Base-by-base conservation (phyloP, 2,329 filamentous ascomycete species). In the Eurotiales sp. region DNA sequence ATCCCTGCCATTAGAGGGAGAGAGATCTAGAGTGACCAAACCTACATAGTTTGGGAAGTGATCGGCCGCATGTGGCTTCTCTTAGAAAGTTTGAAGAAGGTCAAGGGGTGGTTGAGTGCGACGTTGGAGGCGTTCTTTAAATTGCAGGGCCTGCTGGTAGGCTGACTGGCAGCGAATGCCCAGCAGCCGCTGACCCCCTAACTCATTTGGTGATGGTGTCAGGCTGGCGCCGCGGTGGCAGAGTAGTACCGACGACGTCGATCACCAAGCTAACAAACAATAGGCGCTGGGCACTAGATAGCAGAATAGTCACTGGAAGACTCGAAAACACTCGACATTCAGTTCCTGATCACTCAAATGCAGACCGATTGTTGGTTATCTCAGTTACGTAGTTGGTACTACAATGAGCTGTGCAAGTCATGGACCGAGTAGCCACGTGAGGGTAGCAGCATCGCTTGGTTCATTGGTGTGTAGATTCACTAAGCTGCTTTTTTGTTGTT, bases 181-280 rank as follows among this genome's bases (percentile, higher is more conserved):
- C 11, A 30, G 14, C 6, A 10, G 17, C 34, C 17, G 45, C 45
- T 30, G 45, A 30, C 37, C 15, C 10, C 39, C 11, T 27, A 27
- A 21, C 34, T 47, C 14, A 39, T n/a, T 40, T 15, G 23, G 3
- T 15, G 3, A 11, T 12, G 14, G 19, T 22, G 21, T 48, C 34
- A 48, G 34, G 23, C 34, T n/a, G 45, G 29, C 22, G 45, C 34
- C 45, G 40, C 45, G 8, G 45, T 29, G 36, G 12, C 36, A 48
- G 23, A 22, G 45, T 48, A 21, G 23, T 17, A 47, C 34, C 45
- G 15, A n/a, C 11, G 21, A n/a, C 22, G 45, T 22, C 45, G 45
- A 48, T 48, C 45, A 48, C 21, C 23, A 40, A 22, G 23, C 34
- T 40, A n/a, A 47, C 34, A 7, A 47, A 21, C 34, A 37, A 14